Base-by-base conservation (phyloP, 2,329 filamentous ascomycete genomes). In the Periconia sp. region DNA sequence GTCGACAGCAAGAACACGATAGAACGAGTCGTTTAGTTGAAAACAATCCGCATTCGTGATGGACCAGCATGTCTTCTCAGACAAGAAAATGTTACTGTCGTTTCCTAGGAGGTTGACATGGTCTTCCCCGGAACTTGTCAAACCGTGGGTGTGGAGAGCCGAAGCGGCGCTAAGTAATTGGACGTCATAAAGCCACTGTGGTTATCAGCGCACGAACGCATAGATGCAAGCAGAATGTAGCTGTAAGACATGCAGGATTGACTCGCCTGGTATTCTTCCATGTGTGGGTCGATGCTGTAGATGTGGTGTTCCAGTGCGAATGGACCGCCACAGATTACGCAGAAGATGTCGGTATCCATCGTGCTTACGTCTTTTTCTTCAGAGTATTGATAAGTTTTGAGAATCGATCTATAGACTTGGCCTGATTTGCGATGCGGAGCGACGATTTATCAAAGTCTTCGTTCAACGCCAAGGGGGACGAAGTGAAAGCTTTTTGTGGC, bases 271-370 rank as follows among this genome's bases (percentile, higher is more conserved):
- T 58, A 68, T 9, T 50, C 55, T 2, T 47, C 27, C 15, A 61
- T 58, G 42, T 62, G 58, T 5, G 55, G 41, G 20, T 68, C 58
- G 6, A 68, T 47, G 17, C 62, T 59, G 50, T 65, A 61, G 14
- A 64, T 49, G 11, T 61, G 55, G 6, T 57, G 60, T 40, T 64
- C 54, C 6, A 68, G 49, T 17, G 64, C 62, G 45, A 69, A 69
- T 1, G 62, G 65, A 3, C 58, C 59, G 20, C 68, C 64, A 41
- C 66, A 69, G 15, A 68, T 50, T 1, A 68, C 59, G 53, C 68
- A 69, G 45, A 62, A 68, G 11, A 56, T 56, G 7, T 58, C 57
- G 1, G 53, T 55, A 37, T 68, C 63, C 59, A 69, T 70, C 2
- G 56, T 51, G 18, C 15, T 11, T 11, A 6, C 13, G 6, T 31